Evolutionary conservation across 306 rosid species (phyloP).

Genomic region (Hippophae tibetana): DNA sequence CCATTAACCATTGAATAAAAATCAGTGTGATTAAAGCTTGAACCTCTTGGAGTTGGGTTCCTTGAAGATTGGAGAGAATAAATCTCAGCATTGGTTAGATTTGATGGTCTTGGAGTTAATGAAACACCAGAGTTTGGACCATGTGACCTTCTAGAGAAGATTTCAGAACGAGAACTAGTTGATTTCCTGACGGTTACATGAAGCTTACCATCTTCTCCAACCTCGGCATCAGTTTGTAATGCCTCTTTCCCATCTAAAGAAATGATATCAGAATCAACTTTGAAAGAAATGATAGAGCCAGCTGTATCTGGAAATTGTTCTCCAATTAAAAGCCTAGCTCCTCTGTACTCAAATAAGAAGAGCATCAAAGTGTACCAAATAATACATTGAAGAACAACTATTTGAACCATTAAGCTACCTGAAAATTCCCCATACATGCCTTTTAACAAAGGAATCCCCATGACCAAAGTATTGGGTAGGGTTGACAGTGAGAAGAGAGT

Average conservation of each 20-base stretch:
- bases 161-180: conserved; percentile 54
- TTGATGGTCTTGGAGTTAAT: conserved; percentile 63
- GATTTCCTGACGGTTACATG: conserved; percentile 66
- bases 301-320: conserved; percentile 87
- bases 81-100: conserved; percentile 74
- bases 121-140: conserved; percentile 58
- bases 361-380: conserved; percentile 78
- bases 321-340: conserved; percentile 56
- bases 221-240: conserved; percentile 64
- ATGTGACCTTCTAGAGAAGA: conserved; percentile 49
- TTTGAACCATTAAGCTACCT: conserved; percentile 63
- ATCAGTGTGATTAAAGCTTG: conserved; percentile 72
- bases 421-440: conserved; percentile 70
- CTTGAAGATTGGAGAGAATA: conserved; percentile 68
- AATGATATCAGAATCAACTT: conserved; percentile 68
- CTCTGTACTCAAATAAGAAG: conserved; percentile 72
- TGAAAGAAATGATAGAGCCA: conserved; percentile 55
- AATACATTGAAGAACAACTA: conserved; percentile 77
- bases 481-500: conserved; percentile 74
- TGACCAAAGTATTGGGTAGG: conserved; percentile 72
- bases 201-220: conserved; percentile 74
- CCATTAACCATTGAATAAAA: conserved; percentile 58
- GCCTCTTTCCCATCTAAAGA: conserved; percentile 77
- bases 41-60: conserved; percentile 80
- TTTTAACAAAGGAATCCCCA: conserved; percentile 72